Conservation (phyloP, 768 basidiomycete genomes). For the Plicaturopsis crispa region DNA sequence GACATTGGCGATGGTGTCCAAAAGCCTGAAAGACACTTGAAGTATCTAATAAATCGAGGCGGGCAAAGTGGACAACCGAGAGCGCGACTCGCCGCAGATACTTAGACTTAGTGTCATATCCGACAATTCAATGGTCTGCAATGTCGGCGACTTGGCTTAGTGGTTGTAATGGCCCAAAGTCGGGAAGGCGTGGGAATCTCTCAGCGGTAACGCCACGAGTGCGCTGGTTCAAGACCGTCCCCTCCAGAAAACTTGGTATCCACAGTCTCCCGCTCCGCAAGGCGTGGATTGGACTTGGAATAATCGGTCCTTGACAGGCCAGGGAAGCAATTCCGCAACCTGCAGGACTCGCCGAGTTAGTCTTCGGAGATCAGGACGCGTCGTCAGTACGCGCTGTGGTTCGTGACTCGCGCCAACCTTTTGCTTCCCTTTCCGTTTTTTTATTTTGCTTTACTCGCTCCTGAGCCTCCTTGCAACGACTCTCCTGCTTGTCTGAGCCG, state of each 20-base stretch:
- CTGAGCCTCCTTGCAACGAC: no score
- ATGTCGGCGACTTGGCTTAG: no score
- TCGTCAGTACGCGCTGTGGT: conserved; percentile 78
- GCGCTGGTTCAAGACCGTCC: conserved; percentile 93
- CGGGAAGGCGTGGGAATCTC: conserved; percentile 70
- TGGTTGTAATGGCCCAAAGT: conserved; percentile 77
- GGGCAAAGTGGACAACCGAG: no score
- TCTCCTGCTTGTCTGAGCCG: no score
- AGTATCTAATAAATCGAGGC: no score
- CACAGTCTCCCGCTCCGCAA: conserved; percentile 61
- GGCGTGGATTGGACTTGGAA: conserved; percentile 62
- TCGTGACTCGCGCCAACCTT: conserved; percentile 78
- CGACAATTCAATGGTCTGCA: no score
- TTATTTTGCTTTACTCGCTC: no score
- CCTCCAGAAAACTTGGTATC: conserved; percentile 93
- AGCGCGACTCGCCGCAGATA: no score
- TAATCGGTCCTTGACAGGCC: conserved; percentile 79
- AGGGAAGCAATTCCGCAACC: conserved; percentile 94
- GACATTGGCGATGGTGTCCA: no score
- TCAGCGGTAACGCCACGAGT: conserved; percentile 57
- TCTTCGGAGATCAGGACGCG: conserved; percentile 84
- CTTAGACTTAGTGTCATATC: no score
- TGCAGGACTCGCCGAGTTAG: conserved; percentile 84
- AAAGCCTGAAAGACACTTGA: no score
- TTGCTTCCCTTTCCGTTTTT: conserved; percentile 26